Percentiles rank a stretch among this genome's conserved stretches.
phyloP scores from a whole-genome alignment of 2,329 filamentous ascomycete genomes.

The Aspergillus intermedius region DNA sequence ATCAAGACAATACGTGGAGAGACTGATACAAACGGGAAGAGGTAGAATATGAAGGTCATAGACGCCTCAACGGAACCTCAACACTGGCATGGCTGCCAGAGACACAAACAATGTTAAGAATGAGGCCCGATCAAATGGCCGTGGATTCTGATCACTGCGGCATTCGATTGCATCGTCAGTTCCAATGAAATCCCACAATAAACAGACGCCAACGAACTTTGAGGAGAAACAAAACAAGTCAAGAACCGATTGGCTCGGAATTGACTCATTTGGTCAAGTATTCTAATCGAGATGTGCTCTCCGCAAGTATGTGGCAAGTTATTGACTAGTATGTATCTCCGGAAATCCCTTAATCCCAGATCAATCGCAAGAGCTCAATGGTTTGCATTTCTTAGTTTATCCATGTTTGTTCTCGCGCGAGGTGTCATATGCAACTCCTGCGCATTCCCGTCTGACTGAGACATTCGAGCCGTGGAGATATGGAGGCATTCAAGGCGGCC shows the following conservation, averaged over 20 bases:
- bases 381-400: neutral
- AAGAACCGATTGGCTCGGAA: too few species aligned
- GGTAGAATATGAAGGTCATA: neutral
- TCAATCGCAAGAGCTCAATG: neutral
- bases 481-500: neutral
- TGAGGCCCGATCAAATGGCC: neutral
- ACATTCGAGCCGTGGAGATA: neutral
- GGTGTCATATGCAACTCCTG: neutral
- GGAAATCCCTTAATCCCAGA: neutral
- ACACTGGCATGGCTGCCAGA: neutral
- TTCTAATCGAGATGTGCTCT: too few species aligned
- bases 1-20: neutral
- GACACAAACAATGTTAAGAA: neutral
- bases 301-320: neutral
- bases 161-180: neutral
- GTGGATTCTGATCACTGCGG: neutral
- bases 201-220: neutral
- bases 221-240: neutral
- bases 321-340: neutral
- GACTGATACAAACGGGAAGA: neutral
- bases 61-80: neutral
- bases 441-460: neutral
- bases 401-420: neutral
- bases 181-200: neutral
- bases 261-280: too few species aligned